Conservation (phyloP, 176 grass and related monocot species). For the Sorghum bicolor region DNA sequence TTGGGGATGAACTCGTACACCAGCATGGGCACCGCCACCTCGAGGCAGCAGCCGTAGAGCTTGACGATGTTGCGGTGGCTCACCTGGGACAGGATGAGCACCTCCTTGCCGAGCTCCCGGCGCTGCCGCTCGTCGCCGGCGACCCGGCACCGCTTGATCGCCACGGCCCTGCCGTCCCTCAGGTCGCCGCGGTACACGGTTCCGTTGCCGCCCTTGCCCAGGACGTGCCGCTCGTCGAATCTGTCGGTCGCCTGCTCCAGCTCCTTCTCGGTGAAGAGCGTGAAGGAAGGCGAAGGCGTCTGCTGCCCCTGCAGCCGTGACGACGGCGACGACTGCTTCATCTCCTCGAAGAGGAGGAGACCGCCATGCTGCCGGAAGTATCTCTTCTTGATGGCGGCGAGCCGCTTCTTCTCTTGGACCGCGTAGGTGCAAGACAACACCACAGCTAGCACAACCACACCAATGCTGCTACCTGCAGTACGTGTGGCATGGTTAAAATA, state of each 20-base stretch:
- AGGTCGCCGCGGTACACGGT: conserved; percentile 51
- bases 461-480: not conserved
- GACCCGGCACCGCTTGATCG: conserved; percentile 46
- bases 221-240: conserved; percentile 37
- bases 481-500: no score
- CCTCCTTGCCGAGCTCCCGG: conserved; percentile 50
- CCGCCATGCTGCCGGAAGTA: conserved; percentile 64
- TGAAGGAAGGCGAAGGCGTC: conserved; percentile 29
- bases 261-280: conserved; percentile 44
- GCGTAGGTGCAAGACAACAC: conserved; percentile 25
- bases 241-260: conserved; percentile 47
- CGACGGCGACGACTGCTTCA: not conserved
- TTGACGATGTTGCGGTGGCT: conserved; percentile 56
- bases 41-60: conserved; percentile 54
- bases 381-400: conserved; percentile 17
- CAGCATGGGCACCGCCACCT: conserved; percentile 55
- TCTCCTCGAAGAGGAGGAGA: conserved; percentile 28
- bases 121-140: conserved; percentile 45
- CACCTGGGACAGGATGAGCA: conserved; percentile 57
- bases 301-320: conserved; percentile 18
- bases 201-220: conserved; percentile 67
- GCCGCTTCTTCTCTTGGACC: conserved; percentile 31
- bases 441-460: conserved; percentile 11
- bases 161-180: conserved; percentile 14
- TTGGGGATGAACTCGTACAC: conserved; percentile 62